phyloP scores from a whole-genome alignment of 1,139 yeast species.

The Yamadazyma sp. region DNA sequence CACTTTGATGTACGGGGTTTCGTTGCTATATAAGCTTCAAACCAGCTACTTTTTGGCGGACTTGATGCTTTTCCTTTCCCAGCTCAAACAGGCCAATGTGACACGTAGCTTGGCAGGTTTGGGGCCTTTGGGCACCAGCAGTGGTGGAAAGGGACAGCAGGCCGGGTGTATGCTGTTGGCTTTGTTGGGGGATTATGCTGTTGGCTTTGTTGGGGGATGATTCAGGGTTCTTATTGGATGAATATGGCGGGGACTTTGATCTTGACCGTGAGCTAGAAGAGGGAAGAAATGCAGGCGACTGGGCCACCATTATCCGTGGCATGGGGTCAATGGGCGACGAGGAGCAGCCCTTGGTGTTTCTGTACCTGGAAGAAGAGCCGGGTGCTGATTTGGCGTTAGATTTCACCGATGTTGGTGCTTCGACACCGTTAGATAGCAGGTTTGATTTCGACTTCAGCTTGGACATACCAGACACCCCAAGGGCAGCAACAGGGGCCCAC shows the following conservation, averaged over 20 bases:
- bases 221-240: slow-evolving; percentile 9
- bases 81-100: neutral
- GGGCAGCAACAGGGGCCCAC: no score
- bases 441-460: slow-evolving; percentile 4
- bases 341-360: neutral
- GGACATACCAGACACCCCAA: neutral
- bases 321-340: neutral
- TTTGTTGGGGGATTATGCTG: no score
- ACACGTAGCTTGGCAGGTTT: neutral
- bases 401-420: neutral
- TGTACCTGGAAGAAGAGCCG: neutral
- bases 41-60: slow-evolving; percentile 35
- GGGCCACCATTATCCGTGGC: neutral
- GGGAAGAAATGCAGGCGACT: neutral
- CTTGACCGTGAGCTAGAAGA: slow-evolving; percentile 5
- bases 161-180: no score
- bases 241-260: slow-evolving; percentile 5
- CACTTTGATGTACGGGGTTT: slow-evolving; percentile 55
- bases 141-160: no score
- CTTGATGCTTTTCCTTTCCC: slow-evolving; percentile 8
- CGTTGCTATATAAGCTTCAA: slow-evolving; percentile 54
- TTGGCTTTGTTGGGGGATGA: slow-evolving; percentile 6
- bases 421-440: neutral
- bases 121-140: slow-evolving; percentile 1
- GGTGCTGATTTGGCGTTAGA: neutral